A percentile compares a stretch with the other conserved stretches of the same genome.
These are phyloP conservation scores for Quercus tomentella DNA, from an alignment of 331 rosid genomes.

Conservation along the genomic window DNA sequence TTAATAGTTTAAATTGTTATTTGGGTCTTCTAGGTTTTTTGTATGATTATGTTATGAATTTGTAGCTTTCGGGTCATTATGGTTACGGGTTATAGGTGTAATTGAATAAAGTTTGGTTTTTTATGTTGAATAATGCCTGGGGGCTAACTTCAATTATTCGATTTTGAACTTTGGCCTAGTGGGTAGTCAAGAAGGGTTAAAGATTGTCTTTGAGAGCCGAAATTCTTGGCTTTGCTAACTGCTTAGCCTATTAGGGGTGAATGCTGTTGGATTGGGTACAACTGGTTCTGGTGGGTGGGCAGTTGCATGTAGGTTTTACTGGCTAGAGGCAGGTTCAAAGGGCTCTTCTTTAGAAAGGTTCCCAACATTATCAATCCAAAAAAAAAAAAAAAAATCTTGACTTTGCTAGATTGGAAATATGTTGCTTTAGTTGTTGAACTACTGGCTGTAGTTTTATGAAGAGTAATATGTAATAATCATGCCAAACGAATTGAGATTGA, in stretches of 20 bases:
- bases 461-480: background rate
- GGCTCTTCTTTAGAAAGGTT: too few relatives aligned
- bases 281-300: too few relatives aligned
- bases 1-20: background rate
- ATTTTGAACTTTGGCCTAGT: background rate
- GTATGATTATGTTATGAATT: background rate
- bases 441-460: background rate
- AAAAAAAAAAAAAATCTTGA: background rate
- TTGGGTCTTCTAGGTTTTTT: background rate
- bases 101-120: conserved; percentile 1
- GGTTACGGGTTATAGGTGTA: background rate
- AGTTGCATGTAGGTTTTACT: too few relatives aligned
- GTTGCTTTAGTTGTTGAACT: background rate
- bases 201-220: background rate
- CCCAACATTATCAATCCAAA: too few relatives aligned
- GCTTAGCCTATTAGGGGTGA: background rate
- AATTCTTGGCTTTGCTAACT: background rate
- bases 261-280: too few relatives aligned
- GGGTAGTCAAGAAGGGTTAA: background rate
- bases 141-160: too few relatives aligned
- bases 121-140: background rate
- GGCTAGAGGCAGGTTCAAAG: too few relatives aligned
- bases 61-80: background rate
- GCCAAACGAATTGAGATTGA: background rate
- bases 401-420: background rate